Evolutionary conservation across 257 asterid genomes (phyloP).

Genomic region (Hygrophila difformis): DNA sequence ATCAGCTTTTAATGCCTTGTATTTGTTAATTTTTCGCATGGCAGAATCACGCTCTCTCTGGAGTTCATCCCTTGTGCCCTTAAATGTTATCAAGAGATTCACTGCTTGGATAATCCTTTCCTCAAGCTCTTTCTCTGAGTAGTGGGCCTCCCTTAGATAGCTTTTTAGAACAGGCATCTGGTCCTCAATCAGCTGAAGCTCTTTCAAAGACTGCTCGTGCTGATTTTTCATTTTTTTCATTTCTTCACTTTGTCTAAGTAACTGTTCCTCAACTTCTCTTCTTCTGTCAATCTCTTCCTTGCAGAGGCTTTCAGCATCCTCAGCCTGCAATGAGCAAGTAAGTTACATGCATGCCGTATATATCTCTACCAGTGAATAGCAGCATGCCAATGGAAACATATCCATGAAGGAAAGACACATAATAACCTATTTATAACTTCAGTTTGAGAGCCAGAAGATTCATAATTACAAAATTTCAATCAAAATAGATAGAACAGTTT

Average conservation of each 20-base stretch:
- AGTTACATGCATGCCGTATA: conserved; percentile 7
- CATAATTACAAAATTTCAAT: background rate
- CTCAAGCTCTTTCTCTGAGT: conserved; percentile 74
- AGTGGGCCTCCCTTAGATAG: conserved; percentile 37
- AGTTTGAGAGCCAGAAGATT: too few relatives aligned
- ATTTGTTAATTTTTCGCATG: conserved; percentile 35
- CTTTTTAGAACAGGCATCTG: conserved; percentile 53
- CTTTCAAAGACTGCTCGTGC: conserved; percentile 28
- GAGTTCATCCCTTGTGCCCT: conserved; percentile 63
- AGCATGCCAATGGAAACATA: conserved; percentile 6
- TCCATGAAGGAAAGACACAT: conserved; percentile 12
- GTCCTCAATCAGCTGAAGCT: conserved; percentile 40
- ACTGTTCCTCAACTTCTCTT: conserved; percentile 42
- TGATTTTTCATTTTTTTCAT: conserved; percentile 38
- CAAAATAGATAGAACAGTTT: background rate
- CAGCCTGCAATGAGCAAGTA: conserved; percentile 41
- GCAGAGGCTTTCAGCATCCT: conserved; percentile 37
- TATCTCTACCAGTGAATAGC: conserved; percentile 1
- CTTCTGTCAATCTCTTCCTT: conserved; percentile 35
- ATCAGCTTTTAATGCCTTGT: conserved; percentile 31
- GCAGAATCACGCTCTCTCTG: conserved; percentile 57
- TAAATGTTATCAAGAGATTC: conserved; percentile 60
- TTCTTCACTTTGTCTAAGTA: conserved; percentile 45
- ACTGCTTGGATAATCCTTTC: conserved; percentile 87
- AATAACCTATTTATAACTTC: background rate